Percentiles rank a stretch among this genome's conserved stretches.
These are phyloP conservation scores for Fusarium bactridioides DNA, from an alignment of 2,329 filamentous ascomycete genomes.

Conservation along the genomic window DNA sequence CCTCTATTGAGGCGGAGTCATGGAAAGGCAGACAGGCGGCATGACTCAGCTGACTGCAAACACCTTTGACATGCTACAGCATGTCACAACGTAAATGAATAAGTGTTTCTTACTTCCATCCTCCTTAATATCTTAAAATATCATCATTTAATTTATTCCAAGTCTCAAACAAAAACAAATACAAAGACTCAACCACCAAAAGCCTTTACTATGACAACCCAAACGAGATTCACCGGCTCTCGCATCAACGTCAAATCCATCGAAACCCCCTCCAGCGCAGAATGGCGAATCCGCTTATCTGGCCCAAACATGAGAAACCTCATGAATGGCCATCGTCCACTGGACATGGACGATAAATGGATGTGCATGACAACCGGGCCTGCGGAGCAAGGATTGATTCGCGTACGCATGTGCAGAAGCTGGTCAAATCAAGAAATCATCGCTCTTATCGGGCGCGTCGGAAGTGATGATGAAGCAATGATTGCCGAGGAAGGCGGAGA, in stretches of 20 bases:
- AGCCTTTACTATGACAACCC: neutral
- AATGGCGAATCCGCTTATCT: slow-evolving; percentile 11
- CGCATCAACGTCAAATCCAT: neutral
- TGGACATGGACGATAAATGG: slow-evolving; percentile 27
- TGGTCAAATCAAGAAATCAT: slow-evolving; percentile 9
- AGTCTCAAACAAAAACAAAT: neutral
- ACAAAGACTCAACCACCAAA: neutral
- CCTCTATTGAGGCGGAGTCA: neutral
- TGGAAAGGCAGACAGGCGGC: neutral
- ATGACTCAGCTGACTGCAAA: neutral
- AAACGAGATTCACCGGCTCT: neutral
- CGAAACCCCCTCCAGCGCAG: neutral
- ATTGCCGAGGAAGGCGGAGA: slow-evolving; percentile 13
- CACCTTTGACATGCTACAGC: neutral
- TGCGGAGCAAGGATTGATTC: slow-evolving; percentile 1
- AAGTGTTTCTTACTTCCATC: neutral
- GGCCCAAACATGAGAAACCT: slow-evolving; percentile 23
- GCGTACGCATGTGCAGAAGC: slow-evolving; percentile 14
- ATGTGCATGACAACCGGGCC: slow-evolving; percentile 2
- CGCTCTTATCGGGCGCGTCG: slow-evolving; percentile 1
- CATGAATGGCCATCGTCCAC: slow-evolving; percentile 5
- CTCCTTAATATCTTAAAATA: rapidly evolving
- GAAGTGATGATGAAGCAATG: neutral
- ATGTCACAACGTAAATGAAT: neutral
- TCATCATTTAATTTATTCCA: rapidly evolving